Evolutionary conservation across 208 protist genomes (phyloP).

Genomic region (Acanthamoeba triangularis): DNA sequence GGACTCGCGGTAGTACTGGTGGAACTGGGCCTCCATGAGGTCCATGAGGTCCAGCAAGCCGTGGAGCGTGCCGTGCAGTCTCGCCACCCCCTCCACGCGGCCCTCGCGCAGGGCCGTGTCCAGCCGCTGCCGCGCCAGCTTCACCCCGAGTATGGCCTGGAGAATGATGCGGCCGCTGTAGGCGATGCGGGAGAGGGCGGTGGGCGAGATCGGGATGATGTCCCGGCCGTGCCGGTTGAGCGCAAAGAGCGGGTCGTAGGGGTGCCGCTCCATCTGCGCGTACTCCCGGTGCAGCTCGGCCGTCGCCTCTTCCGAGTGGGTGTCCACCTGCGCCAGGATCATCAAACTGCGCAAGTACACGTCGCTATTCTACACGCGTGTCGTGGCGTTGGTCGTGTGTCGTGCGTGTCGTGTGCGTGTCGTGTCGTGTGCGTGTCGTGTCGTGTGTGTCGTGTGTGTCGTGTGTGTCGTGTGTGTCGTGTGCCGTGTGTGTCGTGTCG

Average conservation of each 20-base stretch:
- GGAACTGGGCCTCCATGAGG: neutral
- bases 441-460: neutral
- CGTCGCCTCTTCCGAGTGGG: neutral
- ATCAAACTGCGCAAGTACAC: constrained; percentile 2
- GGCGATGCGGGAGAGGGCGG: neutral
- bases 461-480: too few species aligned
- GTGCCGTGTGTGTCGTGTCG: too few species aligned
- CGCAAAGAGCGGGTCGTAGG: constrained; percentile 6
- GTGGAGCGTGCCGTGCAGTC: neutral
- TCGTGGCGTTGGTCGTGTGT: neutral
- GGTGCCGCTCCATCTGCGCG: neutral
- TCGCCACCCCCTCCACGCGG: neutral
- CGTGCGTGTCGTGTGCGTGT: too few species aligned
- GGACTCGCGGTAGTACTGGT: neutral
- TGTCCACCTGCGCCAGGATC: constrained; percentile 5
- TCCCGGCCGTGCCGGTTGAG: neutral
- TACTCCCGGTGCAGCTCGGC: neutral
- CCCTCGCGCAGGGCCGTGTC: neutral
- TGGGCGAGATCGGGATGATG: neutral
- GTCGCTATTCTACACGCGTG: neutral
- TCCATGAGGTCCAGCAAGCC: constrained; percentile 3
- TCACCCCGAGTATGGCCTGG: neutral
- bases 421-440: too few species aligned
- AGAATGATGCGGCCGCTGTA: constrained; percentile 2
- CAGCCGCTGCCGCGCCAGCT: constrained; percentile 18